Evolutionary conservation across 768 basidiomycete species (phyloP).

Genomic region (Tylopilus subfusipes): DNA sequence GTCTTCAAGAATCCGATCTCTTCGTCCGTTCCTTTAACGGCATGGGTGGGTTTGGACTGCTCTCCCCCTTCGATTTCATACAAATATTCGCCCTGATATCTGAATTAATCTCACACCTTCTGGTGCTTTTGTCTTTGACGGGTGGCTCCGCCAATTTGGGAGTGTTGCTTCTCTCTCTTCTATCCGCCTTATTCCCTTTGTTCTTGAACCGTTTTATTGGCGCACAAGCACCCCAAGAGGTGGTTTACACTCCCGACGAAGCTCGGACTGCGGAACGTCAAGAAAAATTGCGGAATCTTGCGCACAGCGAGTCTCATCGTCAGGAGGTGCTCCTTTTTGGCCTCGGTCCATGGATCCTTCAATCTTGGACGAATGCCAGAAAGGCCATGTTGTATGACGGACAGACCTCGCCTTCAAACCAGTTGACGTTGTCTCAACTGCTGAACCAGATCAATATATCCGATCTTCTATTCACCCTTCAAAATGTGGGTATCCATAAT

Average conservation of each 20-base stretch:
- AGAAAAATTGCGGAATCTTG: slow-evolving; percentile 72
- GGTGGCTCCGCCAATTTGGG: slow-evolving; percentile 49
- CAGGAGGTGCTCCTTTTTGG: slow-evolving; percentile 82
- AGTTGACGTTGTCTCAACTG: slow-evolving; percentile 42
- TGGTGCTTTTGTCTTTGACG: slow-evolving; percentile 64
- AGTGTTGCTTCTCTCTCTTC: slow-evolving; percentile 56
- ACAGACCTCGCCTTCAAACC: slow-evolving; percentile 35
- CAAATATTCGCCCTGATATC: slow-evolving; percentile 67
- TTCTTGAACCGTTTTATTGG: slow-evolving; percentile 50
- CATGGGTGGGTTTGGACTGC: slow-evolving; percentile 67
- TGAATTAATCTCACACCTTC: slow-evolving; percentile 69
- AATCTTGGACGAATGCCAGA: slow-evolving; percentile 68
- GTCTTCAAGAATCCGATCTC: slow-evolving; percentile 82
- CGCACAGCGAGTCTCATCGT: slow-evolving; percentile 71
- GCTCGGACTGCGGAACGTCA: slow-evolving; percentile 64
- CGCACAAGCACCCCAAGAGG: slow-evolving; percentile 40
- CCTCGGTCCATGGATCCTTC: slow-evolving; percentile 79
- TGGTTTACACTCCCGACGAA: slow-evolving; percentile 50
- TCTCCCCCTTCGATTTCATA: slow-evolving; percentile 78
- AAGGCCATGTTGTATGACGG: slow-evolving; percentile 58
- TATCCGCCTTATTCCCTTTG: slow-evolving; percentile 59
- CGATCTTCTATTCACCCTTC: slow-evolving; percentile 60
- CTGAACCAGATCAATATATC: slow-evolving; percentile 58
- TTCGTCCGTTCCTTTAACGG: slow-evolving; percentile 81
- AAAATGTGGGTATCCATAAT: slow-evolving; percentile 56